Evolutionary conservation across 164 flowering plant species (phyloP), one percentile per base, ranked within the genome.

Genomic region (Nelumbo lutea): DNA sequence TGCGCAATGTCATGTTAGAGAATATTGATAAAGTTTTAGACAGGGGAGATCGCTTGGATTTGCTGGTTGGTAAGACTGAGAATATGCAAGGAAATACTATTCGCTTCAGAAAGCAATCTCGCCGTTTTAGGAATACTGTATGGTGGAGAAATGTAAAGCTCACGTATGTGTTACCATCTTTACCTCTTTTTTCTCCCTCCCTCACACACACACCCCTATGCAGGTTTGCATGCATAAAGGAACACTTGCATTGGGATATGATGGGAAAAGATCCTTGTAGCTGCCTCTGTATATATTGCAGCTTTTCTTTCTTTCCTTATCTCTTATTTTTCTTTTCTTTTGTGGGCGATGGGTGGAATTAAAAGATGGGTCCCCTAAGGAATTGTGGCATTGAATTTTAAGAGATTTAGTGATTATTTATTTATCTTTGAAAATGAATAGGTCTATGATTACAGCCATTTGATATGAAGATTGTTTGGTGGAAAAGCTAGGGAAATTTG

Each of bases 141-240:
- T 90, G 97, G 94, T 90, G 93, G 97, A 82, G 81, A 82, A 90
- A 91, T 79, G 80, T 80, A 75, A 91, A 88, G 78, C 88, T 91
- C 63, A 77, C 79, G 96, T 91, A 86, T 69, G 91, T 80, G 60
- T 46, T 65, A 55, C 66, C 8, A 62, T 62, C 45, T 64, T 44
- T 0, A 58, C 48, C 13, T 27, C 61, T 41, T 62, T 42, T 14
- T 6, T 4, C 14, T 43, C 13, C 38, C 55, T 39, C 11, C 1
- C n/a, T 62, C 11, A 13, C 15, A 59, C 53, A 50, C 53, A 50
- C 53, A 2, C 27, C 27, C 27, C 27, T 27, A 27, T 27, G 27
- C 27, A 27, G 27, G 27, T 27, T 0, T 27, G 27, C 53, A 13
- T 50, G 53, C 11, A 2, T 3, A 50, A 1, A 13, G 53, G 11